Conservation (phyloP, 768 basidiomycete species). For the Trametes gibbosa region DNA sequence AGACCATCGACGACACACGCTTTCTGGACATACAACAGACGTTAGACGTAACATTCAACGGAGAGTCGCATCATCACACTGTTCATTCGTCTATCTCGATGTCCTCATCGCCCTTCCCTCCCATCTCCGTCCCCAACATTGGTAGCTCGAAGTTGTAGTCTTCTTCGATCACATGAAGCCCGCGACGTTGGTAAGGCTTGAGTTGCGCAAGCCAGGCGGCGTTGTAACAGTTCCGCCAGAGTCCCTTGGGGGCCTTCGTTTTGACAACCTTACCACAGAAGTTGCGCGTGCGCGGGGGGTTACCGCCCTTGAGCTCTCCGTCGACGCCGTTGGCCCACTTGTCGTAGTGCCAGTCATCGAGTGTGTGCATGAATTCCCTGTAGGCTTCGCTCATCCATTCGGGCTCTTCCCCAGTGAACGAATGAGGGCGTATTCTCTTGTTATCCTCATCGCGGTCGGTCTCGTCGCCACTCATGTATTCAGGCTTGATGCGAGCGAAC, state of each 20-base stretch:
- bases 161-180: neutral
- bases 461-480: conserved; percentile 1
- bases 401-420: neutral
- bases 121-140: neutral
- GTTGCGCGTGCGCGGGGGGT: neutral
- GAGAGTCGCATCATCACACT: too few species aligned
- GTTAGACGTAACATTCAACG: too few species aligned
- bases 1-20: too few species aligned
- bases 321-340: neutral
- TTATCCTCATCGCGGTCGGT: neutral
- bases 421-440: neutral
- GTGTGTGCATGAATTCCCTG: neutral
- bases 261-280: neutral
- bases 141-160: conserved; percentile 5
- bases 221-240: conserved; percentile 10
- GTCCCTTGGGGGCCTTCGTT: neutral
- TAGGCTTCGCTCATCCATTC: neutral
- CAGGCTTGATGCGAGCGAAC: neutral
- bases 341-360: neutral
- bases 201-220: neutral
- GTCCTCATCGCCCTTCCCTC: neutral
- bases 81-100: too few species aligned
- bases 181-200: neutral
- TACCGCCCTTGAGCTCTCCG: neutral
- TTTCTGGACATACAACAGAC: too few species aligned